A percentile compares a stretch with the other conserved stretches of the same genome.
phyloP scores from a whole-genome alignment of 2,329 filamentous ascomycete species.

The Hortaea werneckii region DNA sequence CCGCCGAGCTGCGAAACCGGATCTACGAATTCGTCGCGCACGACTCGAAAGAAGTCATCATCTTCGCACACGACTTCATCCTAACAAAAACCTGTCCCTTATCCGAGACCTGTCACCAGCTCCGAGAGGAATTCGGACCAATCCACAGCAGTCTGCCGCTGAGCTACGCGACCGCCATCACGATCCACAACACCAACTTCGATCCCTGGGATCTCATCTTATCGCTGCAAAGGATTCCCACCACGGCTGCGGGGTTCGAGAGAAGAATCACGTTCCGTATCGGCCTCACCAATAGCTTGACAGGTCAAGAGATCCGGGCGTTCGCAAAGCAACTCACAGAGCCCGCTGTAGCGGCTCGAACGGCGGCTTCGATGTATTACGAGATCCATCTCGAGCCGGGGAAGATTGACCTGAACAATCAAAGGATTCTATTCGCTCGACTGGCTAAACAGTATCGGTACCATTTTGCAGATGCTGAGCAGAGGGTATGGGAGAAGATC shows the following conservation, averaged over 20 bases:
- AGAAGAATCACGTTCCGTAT: neutral
- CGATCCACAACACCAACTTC: conserved; percentile 3
- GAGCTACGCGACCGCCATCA: conserved; percentile 2
- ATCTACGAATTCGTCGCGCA: conserved; percentile 5
- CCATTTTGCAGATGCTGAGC: conserved; percentile 4
- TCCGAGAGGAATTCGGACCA: conserved; percentile 1
- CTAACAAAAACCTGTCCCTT: neutral
- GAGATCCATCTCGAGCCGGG: neutral
- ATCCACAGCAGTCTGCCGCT: neutral
- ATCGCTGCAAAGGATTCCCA: neutral
- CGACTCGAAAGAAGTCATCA: neutral
- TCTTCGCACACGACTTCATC: neutral
- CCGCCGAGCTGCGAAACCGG: conserved; percentile 4
- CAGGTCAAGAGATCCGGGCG: neutral
- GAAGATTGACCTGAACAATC: neutral
- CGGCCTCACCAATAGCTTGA: neutral
- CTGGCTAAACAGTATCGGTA: conserved; percentile 5
- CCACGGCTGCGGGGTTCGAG: neutral
- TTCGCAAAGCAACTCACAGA: conserved; percentile 1
- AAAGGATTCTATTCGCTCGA: neutral
- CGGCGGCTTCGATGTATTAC: neutral
- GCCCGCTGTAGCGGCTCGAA: neutral
- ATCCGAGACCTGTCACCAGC: conserved; percentile 1
- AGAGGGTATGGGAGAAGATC: conserved; percentile 5
- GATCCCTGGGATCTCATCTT: neutral